Base-by-base conservation (phyloP, 2,329 filamentous ascomycete genomes). In the Colletotrichum truncatum region DNA sequence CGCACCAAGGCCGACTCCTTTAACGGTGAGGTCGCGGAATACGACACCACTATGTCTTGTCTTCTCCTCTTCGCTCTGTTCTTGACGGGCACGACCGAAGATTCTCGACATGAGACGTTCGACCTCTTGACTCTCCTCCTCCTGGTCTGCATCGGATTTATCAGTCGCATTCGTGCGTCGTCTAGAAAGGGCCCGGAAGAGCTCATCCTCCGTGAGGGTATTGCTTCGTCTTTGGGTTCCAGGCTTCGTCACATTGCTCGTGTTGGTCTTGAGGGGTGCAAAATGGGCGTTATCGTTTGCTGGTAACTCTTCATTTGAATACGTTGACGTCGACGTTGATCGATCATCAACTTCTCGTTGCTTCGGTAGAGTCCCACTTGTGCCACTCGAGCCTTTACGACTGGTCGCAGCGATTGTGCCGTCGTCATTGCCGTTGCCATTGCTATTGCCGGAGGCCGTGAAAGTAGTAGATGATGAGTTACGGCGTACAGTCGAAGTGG, bases 21-120 rank as follows among this genome's bases (percentile, higher is more conserved):
- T 90, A 16, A 93, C 91, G 0, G 88, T 92, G 26, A 93, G 77
- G 56, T 90, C 82, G 49, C 89, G 89, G 80, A 91, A 93, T 5
- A 92, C 78, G 11, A 93, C 87, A 32, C 91, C 91, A 25, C 87
- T 82, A 72, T 93, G 90, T 21, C 90, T 81, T 0, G 89, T 91
- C 73, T 91, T 87, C 70, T 91, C 90, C 67, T 91, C 89, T 66
- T 92, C 87, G 1, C 88, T 91, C n/a, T 86, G 80, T 45, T 85
- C 83, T 69, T 90, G 89, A 6, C 91, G 83, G 18, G 85, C 85
- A 32, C 82, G 79, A 6, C 91, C 91, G 70, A 93, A 93, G 84
- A 93, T 91, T 3, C 87, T 86, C 0, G 89, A 91, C 81, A 93
- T 88, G 38, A 92, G 77, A 10, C 81, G 80, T 53, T 89, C 82